phyloP scores from a whole-genome alignment of 202 grass and related monocot genomes.

The Bolboschoenoplectus hybrid region DNA sequence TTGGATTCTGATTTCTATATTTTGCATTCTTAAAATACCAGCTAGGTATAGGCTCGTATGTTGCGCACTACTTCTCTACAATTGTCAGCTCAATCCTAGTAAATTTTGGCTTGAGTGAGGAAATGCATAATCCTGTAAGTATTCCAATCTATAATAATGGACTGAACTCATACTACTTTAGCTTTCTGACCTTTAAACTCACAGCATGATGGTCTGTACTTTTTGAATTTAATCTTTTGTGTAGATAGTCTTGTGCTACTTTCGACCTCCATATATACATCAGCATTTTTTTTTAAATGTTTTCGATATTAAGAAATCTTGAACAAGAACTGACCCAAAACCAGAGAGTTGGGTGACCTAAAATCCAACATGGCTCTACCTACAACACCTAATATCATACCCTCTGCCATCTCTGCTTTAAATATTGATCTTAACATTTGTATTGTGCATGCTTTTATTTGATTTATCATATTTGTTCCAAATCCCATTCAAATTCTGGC shows the following conservation, averaged over 20 bases:
- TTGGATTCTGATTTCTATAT: conserved; percentile 34
- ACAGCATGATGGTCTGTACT: not conserved
- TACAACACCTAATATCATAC: not conserved
- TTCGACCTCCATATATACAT: not conserved
- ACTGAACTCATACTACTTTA: not conserved
- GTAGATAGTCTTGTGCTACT: conserved; percentile 8
- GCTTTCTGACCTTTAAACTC: conserved; percentile 1
- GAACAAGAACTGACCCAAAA: not conserved
- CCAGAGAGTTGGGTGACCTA: not conserved
- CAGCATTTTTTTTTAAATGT: not conserved
- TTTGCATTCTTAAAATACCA: conserved; percentile 44
- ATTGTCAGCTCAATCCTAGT: conserved; percentile 73
- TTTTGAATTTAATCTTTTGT: not conserved
- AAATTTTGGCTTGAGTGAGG: conserved; percentile 80
- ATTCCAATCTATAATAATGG: conserved; percentile 1
- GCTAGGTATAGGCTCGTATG: conserved; percentile 85
- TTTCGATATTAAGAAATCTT: not conserved
- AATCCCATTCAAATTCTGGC: not conserved
- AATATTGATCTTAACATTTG: not conserved
- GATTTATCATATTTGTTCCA: not conserved
- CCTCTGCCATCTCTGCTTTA: too few relatives aligned
- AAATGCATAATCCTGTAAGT: conserved; percentile 98
- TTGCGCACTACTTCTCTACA: conserved; percentile 78
- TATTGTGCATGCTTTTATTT: conserved; percentile 14
- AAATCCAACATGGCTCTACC: not conserved